Evolutionary conservation across 345 rosid genomes (phyloP), one percentile per base, ranked within the genome.

Genomic region (Orychophragmus violaceus): DNA sequence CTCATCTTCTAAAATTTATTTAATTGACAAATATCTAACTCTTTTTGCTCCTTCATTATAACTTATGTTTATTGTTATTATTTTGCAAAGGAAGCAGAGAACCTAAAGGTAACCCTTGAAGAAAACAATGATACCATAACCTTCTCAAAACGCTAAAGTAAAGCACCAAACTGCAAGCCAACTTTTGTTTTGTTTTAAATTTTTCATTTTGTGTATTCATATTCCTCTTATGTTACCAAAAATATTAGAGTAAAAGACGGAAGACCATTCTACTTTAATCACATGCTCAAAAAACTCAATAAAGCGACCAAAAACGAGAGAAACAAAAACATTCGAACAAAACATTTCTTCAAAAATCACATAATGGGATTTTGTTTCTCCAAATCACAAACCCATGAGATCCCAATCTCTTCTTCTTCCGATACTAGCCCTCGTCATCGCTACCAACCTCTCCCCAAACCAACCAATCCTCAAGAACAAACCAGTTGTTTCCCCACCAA

Each of bases 371-470:
- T 27, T 30, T 83, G 96, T 66, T 78, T 79, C 72, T 62, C 83
- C 29, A 80, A 62, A 39, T 60, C 74, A 12, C 69, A 37, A 11
- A 74, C 85, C 5, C 81, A 63, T 5, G 82, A 86, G 33, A 77
- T 83, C 69, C 94, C 86, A 33, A 84, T 87, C 77, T 77, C 79
- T 46, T 79, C 79, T 8, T 85, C 87, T 35, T 70, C 86, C 22
- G 78, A 75, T 8, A 71, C 87, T 28, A 74, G 56, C 72, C 85
- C 5, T 62, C 79, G 80, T 56, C 80, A 71, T 35, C 81, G 33
- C 76, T 83, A 66, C 94, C 86, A 33, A 84, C 86, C 77, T 77
- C 79, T 54, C 78, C 72, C 85, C 11, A 70, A 58, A 53, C 58
- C 50, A 35, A 23, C 82, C 19, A 66, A 7, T 8, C 33, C 23